phyloP scores from a whole-genome alignment of 2,329 filamentous ascomycete genomes.

The Thyridium curvatum region DNA sequence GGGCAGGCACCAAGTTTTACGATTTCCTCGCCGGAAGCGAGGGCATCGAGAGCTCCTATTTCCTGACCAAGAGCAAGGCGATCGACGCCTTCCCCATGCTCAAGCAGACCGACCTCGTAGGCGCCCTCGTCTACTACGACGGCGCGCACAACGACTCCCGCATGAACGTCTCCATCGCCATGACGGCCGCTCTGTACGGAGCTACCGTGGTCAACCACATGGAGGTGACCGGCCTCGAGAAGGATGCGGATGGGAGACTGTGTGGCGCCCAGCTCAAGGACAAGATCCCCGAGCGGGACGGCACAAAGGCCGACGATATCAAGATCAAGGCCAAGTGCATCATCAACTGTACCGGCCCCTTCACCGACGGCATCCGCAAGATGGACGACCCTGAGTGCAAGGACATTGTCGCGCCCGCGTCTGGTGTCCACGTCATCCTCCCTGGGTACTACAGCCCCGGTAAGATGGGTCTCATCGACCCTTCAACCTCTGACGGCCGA shows the following conservation, averaged over 20 bases:
- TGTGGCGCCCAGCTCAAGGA: conserved; percentile 64
- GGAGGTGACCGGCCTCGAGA: conserved; percentile 69
- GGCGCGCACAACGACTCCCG: conserved; percentile 82
- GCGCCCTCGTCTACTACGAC: conserved; percentile 81
- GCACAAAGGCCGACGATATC: conserved; percentile 50
- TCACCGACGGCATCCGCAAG: conserved; percentile 73
- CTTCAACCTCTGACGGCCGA: conserved; percentile 74
- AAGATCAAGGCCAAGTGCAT: conserved; percentile 71
- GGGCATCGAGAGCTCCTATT: conserved; percentile 79
- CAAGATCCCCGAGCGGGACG: conserved; percentile 49
- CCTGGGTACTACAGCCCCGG: conserved; percentile 73
- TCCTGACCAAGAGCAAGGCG: conserved; percentile 70
- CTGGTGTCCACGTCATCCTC: conserved; percentile 77
- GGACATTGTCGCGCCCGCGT: conserved; percentile 73
- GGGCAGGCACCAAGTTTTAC: conserved; percentile 68
- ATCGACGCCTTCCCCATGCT: conserved; percentile 74
- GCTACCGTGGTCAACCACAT: conserved; percentile 76
- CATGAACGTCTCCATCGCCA: conserved; percentile 79
- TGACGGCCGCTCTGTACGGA: conserved; percentile 75
- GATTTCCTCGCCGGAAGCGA: conserved; percentile 76
- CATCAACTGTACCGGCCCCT: conserved; percentile 80
- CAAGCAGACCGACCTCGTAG: conserved; percentile 65
- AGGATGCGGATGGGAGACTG: conserved; percentile 63
- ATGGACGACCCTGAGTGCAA: conserved; percentile 66
- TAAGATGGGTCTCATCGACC: conserved; percentile 78